A percentile compares a stretch with the other conserved stretches of the same genome.
Conservation (phyloP, 2,329 filamentous ascomycete species). For the Aureobasidium lini region DNA sequence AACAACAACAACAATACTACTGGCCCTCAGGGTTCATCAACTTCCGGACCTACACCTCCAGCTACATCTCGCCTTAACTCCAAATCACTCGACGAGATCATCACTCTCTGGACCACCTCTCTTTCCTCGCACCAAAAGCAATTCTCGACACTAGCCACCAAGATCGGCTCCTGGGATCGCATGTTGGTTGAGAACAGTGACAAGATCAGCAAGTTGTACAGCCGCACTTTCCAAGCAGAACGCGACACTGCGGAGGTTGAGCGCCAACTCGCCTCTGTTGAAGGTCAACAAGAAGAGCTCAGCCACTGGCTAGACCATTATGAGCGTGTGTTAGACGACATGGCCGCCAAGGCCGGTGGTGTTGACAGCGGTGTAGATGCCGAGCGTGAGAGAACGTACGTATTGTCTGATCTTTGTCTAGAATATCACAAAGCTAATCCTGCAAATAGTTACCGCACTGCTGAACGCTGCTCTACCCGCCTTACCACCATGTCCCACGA, state of each 20-base stretch:
- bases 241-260: conserved; percentile 90
- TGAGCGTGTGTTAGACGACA: conserved; percentile 81
- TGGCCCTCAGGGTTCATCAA: conserved; percentile 60
- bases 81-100: conserved; percentile 98
- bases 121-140: conserved; percentile 94
- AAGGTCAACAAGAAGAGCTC: conserved; percentile 87
- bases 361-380: conserved; percentile 81
- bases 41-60: conserved; percentile 70
- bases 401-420: conserved; percentile 16
- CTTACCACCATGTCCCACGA: conserved; percentile 92
- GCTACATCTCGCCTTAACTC: conserved; percentile 84
- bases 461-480: conserved; percentile 84
- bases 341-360: conserved; percentile 61
- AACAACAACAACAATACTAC: conserved; percentile 25
- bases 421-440: conserved; percentile 20
- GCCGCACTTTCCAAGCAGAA: conserved; percentile 88
- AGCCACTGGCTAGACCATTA: conserved; percentile 84
- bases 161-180: conserved; percentile 85
- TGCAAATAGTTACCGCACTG: conserved; percentile 63
- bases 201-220: conserved; percentile 89
- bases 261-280: conserved; percentile 78
- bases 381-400: conserved; percentile 84
- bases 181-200: conserved; percentile 88
- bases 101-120: conserved; percentile 93
- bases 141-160: conserved; percentile 82